Percentiles rank a stretch among this genome's conserved stretches.
Conservation (phyloP, 257 asterid genomes). For the Dorcoceras hygrometricum region DNA sequence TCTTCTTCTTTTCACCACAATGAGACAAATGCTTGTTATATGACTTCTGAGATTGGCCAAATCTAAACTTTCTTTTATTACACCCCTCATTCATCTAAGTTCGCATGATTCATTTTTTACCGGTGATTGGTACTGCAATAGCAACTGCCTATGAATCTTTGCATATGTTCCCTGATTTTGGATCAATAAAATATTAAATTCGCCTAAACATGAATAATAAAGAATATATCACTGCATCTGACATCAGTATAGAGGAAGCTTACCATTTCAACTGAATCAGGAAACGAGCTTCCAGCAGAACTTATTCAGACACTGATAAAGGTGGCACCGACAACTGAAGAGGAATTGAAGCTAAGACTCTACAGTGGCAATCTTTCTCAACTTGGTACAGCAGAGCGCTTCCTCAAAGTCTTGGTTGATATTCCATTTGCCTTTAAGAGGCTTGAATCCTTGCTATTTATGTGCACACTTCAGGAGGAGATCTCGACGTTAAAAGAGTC, state of each 20-base stretch:
- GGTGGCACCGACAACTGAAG: conserved; percentile 76
- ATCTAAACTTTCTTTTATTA: no score
- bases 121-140: not conserved
- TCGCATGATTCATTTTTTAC: not conserved
- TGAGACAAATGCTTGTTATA: conserved; percentile 1
- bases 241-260: not conserved
- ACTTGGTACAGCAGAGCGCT: conserved; percentile 69
- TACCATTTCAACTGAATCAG: conserved; percentile 32
- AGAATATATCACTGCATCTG: no score
- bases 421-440: conserved; percentile 66
- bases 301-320: conserved; percentile 58
- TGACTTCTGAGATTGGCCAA: not conserved
- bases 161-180: not conserved
- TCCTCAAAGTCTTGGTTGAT: conserved; percentile 61
- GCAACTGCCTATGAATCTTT: not conserved
- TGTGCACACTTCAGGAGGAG: conserved; percentile 63
- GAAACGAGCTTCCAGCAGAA: conserved; percentile 64
- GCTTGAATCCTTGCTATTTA: conserved; percentile 56
- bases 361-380: conserved; percentile 46
- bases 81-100: no score
- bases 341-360: conserved; percentile 60
- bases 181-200: no score
- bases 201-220: not conserved
- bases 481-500: conserved; percentile 38
- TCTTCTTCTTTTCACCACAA: conserved; percentile 3